phyloP scores from a whole-genome alignment of 306 rosid species.

The Dalbergia cultrata region DNA sequence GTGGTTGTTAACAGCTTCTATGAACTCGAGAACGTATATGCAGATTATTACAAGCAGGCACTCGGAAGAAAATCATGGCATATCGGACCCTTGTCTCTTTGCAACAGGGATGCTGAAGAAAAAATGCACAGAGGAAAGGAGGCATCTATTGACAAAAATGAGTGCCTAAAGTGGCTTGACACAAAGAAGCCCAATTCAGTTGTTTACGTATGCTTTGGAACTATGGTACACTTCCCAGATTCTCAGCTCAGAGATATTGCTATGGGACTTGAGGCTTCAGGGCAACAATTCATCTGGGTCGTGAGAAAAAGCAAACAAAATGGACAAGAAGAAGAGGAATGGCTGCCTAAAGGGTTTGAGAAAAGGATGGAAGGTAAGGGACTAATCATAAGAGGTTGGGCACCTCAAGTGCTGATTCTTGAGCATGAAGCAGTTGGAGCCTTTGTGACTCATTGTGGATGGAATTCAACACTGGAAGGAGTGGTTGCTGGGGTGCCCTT shows the following conservation, averaged over 20 bases:
- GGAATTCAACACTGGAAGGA: conserved; percentile 65
- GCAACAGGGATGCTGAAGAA: background rate
- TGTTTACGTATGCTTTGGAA: conserved; percentile 66
- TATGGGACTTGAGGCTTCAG: conserved; percentile 61
- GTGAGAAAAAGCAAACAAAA: conserved; percentile 40
- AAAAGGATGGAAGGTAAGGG: conserved; percentile 55
- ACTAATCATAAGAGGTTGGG: conserved; percentile 61
- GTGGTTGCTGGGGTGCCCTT: conserved; percentile 53
- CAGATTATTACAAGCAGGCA: conserved; percentile 50
- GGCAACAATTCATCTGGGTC: conserved; percentile 59
- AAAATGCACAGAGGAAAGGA: conserved; percentile 35
- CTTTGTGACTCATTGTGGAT: conserved; percentile 59
- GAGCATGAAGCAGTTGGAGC: conserved; percentile 54
- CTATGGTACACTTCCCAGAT: conserved; percentile 34
- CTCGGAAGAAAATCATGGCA: conserved; percentile 65
- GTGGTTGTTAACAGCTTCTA: conserved; percentile 63
- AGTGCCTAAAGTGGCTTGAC: conserved; percentile 54
- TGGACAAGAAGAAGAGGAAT: conserved; percentile 18
- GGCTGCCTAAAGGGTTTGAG: conserved; percentile 57
- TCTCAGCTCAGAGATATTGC: conserved; percentile 68
- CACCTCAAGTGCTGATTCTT: conserved; percentile 54
- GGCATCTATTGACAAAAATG: background rate
- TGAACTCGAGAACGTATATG: conserved; percentile 64
- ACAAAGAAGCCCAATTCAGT: conserved; percentile 51
- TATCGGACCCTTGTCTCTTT: conserved; percentile 66